A percentile compares a stretch with the other conserved stretches of the same genome.
These are phyloP conservation scores for Neurospora sp. DNA, from an alignment of 495 filamentous ascomycete species.

Conservation along the genomic window DNA sequence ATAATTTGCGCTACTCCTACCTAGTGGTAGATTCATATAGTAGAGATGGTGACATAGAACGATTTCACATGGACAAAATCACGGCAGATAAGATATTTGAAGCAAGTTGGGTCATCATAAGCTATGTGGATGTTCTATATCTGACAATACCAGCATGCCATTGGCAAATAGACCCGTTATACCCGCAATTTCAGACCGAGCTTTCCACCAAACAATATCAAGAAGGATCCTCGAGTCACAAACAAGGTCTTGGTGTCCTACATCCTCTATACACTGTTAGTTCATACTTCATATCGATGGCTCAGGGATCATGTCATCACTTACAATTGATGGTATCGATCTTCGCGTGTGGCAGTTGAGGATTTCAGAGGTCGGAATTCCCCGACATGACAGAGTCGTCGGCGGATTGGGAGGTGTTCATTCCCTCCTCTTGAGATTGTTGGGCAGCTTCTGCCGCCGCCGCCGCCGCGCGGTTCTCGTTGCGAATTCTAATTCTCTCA, in stretches of 20 bases:
- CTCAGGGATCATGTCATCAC: background rate
- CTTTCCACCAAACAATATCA: background rate
- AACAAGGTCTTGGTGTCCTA: background rate
- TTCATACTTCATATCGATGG: background rate
- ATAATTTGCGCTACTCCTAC: no score
- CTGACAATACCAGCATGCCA: background rate
- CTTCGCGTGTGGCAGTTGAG: background rate
- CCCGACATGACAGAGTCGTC: background rate
- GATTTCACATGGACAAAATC: background rate
- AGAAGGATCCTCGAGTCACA: background rate
- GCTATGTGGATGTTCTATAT: background rate
- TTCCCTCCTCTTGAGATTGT: background rate
- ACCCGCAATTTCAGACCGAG: fast-evolving
- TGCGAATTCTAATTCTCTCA: background rate
- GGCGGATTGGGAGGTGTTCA: fast-evolving
- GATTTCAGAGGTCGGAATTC: background rate
- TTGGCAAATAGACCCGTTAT: background rate
- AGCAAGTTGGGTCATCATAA: background rate
- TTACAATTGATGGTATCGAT: background rate
- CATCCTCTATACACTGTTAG: background rate
- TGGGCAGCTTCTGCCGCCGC: background rate
- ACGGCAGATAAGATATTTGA: background rate
- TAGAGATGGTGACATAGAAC: background rate
- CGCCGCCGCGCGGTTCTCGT: background rate
- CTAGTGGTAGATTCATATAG: no score